These are phyloP conservation scores for Penicillium griseofulvum DNA, from an alignment of 2,329 filamentous ascomycete species.

Conservation along the genomic window DNA sequence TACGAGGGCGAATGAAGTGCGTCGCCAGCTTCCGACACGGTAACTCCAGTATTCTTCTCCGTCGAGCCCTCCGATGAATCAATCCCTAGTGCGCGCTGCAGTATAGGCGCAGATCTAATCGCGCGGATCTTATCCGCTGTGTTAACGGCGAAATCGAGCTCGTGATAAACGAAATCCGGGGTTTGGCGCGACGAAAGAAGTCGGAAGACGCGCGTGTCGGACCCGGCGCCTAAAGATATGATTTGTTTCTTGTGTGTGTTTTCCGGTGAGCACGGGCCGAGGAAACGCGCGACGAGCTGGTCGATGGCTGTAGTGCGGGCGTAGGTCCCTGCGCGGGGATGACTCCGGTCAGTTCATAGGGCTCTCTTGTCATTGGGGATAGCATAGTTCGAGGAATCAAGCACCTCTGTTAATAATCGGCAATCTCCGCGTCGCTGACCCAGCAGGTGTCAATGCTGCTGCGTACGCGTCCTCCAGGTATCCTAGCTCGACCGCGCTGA, in stretches of 20 bases:
- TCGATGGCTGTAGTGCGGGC: slow-evolving; percentile 83
- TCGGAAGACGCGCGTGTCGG: slow-evolving; percentile 84
- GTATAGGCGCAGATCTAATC: slow-evolving; percentile 34
- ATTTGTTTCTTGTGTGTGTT: slow-evolving; percentile 60
- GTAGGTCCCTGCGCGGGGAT: slow-evolving; percentile 70
- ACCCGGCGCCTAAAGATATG: slow-evolving; percentile 87
- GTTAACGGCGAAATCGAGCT: slow-evolving; percentile 82
- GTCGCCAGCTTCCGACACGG: slow-evolving; percentile 40
- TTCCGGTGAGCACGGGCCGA: slow-evolving; percentile 44
- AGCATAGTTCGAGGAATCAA: slow-evolving; percentile 9
- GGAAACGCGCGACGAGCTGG: slow-evolving; percentile 68
- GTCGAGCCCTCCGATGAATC: slow-evolving; percentile 12
- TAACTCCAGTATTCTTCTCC: slow-evolving; percentile 26
- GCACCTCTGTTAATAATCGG: slow-evolving; percentile 92
- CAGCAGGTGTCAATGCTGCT: slow-evolving; percentile 60
- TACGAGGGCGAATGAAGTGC: slow-evolving; percentile 49
- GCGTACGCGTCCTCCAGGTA: slow-evolving; percentile 85
- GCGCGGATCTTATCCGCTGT: slow-evolving; percentile 62
- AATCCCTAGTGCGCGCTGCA: slow-evolving; percentile 33
- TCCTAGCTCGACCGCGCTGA: slow-evolving; percentile 82
- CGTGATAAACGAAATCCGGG: slow-evolving; percentile 71
- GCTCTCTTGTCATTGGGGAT: slow-evolving; percentile 1
- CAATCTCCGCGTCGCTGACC: slow-evolving; percentile 59
- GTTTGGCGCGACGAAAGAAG: slow-evolving; percentile 54
- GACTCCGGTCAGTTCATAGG: neutral